phyloP scores from a whole-genome alignment of 1,284 basidiomycete genomes.

The Boletus hoseneyae region DNA sequence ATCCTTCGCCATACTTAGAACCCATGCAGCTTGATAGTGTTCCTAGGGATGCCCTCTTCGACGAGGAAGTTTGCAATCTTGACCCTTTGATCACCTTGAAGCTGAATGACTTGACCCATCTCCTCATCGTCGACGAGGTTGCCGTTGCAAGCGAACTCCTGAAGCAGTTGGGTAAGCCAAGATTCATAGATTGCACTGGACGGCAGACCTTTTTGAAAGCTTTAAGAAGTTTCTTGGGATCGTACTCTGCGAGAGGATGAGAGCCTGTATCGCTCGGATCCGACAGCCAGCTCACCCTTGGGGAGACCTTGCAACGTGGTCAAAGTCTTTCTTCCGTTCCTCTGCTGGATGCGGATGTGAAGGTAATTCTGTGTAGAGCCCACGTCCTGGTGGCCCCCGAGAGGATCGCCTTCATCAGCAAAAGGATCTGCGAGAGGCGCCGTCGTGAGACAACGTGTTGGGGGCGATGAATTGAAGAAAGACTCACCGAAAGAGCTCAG shows the following conservation, averaged over 20 bases:
- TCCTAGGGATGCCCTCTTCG: conserved; percentile 70
- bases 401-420: conserved; percentile 85
- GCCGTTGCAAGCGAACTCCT: conserved; percentile 99
- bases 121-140: conserved; percentile 96
- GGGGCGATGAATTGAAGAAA: conserved; percentile 26
- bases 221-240: conserved; percentile 97
- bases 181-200: conserved; percentile 1
- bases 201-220: conserved; percentile 92
- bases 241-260: conserved; percentile 70
- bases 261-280: conserved; percentile 11
- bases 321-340: conserved; percentile 98
- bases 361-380: conserved; percentile 86
- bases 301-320: conserved; percentile 97
- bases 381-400: conserved; percentile 70
- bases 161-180: conserved; percentile 8
- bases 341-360: conserved; percentile 97
- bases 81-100: conserved; percentile 96
- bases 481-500: conserved; percentile 72
- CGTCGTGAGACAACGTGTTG: conserved; percentile 12
- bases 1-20: conserved; percentile 47
- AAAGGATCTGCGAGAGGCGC: conserved; percentile 72
- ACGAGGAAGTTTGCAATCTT: conserved; percentile 89
- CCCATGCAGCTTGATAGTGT: conserved; percentile 82
- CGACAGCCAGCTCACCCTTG: conserved; percentile 59
- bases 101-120: conserved; percentile 96